Base-by-base conservation (phyloP, 2,329 filamentous ascomycete genomes). In the Arthrobotrys sphaeroides region DNA sequence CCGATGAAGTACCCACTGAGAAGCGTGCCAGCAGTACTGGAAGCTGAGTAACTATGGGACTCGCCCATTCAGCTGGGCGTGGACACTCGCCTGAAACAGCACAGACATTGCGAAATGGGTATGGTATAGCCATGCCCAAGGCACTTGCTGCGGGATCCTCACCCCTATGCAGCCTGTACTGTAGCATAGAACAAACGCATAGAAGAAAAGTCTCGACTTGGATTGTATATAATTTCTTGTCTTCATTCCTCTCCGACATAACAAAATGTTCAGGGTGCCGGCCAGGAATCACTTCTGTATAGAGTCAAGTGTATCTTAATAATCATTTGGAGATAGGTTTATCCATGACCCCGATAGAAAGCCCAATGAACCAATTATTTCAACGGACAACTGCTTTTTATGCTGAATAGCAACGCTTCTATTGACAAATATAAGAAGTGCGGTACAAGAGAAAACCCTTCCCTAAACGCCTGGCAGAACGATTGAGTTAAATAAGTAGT, bases 11-110 rank as follows among this genome's bases (percentile, higher is more conserved):
- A 12, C 69, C 42, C 2, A 26, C 40, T 43, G 69, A 62, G 28
- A 74, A 74, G 20, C 61, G 53, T 31, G 55, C 69, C 12, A 61
- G 55, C 13, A 73, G 33, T 40, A 55, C 69, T 33, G 55, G 43
- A 28, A 31, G 24, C 24, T 62, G 49, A 53, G 28, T 24, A n/a
- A 38, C 12, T 33, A 33, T 33, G n/a, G n/a, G n/a, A n/a, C n/a
- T n/a, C n/a, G n/a, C n/a, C n/a, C n/a, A n/a, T n/a, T n/a, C n/a
- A n/a, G n/a, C n/a, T n/a, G n/a, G n/a, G n/a, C n/a, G n/a, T n/a
- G n/a, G n/a, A n/a, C n/a, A n/a, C n/a, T n/a, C n/a, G n/a, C n/a
- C n/a, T n/a, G n/a, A n/a, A n/a, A n/a, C n/a, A n/a, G n/a, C n/a
- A n/a, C n/a, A n/a, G n/a, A n/a, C n/a, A n/a, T n/a, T n/a, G n/a